Base-by-base conservation (phyloP, 495 filamentous ascomycete species). In the Letharia columbiana region DNA sequence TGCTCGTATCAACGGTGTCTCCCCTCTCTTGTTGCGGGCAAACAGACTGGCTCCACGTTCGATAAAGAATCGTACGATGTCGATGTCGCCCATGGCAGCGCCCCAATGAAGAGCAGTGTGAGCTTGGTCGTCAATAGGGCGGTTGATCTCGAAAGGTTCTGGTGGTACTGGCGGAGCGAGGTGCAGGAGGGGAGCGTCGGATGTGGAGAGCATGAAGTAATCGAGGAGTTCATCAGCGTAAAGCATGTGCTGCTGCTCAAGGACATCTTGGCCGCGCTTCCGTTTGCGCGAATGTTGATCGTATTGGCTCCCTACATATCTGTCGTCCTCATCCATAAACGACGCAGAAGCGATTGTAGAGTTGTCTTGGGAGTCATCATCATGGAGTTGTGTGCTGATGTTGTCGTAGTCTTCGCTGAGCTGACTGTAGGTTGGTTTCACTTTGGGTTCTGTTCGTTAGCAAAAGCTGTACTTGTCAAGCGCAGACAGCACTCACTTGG, bases 31-130 rank as follows among this genome's bases (percentile, higher is more conserved):
- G 54, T 92, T 93, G 59, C 85, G 79, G 10, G 83, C 80, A 41
- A 83, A 84, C 18, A 87, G 75, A 63, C 85, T 83, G 13, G 92
- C 92, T 44, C 87, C 86, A 62, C 90, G 89, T 17, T 83, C 82
- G 66, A 93, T 86, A 6, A 98, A 78, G 71, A 93, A 86, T 73
- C 86, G 89, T 64, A 97, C 90, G 41, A 98, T 89, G 39, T 91
- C 89, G 23, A 97, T 78, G 71, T 98, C 94, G 50, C 93, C 94
- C 94, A 98, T 98, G n/a, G 94, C 89, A 66, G 90, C 89, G 23
- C 91, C 94, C 94, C 94, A 98, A 73, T 98, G 94, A 65, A 98
- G 81, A 4, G 92, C 91, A 4, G 90, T 93, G 70, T 97, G 91
- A 7, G 85, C 84, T 60, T 93, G 90, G 28, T 90, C 86, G 71